Evolutionary conservation across 1,284 basidiomycete species (phyloP).

Genomic region (Xerocomus tenax): DNA sequence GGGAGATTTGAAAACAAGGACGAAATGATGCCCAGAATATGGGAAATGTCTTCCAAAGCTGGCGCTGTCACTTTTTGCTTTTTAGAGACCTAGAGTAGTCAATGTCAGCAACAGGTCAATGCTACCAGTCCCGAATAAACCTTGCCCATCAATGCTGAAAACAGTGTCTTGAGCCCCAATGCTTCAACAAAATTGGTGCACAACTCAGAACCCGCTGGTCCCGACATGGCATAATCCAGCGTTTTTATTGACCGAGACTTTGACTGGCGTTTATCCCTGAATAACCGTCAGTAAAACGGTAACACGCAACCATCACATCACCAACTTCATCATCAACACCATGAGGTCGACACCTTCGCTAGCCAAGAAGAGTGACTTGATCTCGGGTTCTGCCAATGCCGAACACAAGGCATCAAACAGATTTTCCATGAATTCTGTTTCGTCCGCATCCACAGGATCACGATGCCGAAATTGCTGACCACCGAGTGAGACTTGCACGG

Average conservation of each 20-base stretch:
- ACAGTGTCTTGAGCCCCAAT: conserved; percentile 81
- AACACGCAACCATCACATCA: conserved; percentile 8
- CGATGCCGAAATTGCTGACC: conserved; percentile 74
- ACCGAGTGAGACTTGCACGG: conserved; percentile 15
- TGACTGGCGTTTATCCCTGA: conserved; percentile 74
- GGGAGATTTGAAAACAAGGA: conserved; percentile 84
- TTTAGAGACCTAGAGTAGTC: conserved; percentile 40
- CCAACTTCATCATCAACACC: conserved; percentile 90
- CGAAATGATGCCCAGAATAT: conserved; percentile 80
- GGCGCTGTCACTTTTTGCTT: conserved; percentile 54
- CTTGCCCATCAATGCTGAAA: conserved; percentile 90
- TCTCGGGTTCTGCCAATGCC: conserved; percentile 61
- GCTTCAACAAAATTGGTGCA: conserved; percentile 86
- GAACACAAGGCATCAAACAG: conserved; percentile 86
- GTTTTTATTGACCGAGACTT: conserved; percentile 81
- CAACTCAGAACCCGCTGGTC: conserved; percentile 60
- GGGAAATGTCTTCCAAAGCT: conserved; percentile 76
- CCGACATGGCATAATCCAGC: conserved; percentile 85
- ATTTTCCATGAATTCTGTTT: conserved; percentile 97
- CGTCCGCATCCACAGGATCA: conserved; percentile 80
- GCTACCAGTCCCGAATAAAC: conserved; percentile 33
- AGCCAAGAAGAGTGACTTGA: conserved; percentile 78
- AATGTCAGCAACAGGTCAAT: conserved; percentile 3
- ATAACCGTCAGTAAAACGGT: conserved; percentile 10
- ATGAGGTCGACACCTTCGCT: conserved; percentile 94